A percentile compares a stretch with the other conserved stretches of the same genome.
These are phyloP conservation scores for Nepenthes gracilis DNA, from an alignment of 148 eudicot species.

Conservation along the genomic window DNA sequence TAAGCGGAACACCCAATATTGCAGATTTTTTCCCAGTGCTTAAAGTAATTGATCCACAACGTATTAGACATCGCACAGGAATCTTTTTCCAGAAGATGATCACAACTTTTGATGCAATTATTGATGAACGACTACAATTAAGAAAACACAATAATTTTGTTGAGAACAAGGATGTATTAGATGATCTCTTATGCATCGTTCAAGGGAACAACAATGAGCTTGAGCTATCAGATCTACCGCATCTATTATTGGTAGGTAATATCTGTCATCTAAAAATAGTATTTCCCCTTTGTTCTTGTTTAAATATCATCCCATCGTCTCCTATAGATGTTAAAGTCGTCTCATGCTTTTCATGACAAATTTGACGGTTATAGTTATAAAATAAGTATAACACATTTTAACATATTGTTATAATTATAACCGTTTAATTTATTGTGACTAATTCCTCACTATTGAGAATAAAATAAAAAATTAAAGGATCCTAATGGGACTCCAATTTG, in stretches of 20 bases:
- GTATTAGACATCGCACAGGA: constrained; percentile 16
- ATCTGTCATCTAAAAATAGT: not conserved
- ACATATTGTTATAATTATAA: too few species aligned
- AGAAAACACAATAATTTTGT: not conserved
- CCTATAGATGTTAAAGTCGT: not conserved
- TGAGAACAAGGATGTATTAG: constrained; percentile 26
- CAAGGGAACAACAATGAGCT: constrained; percentile 9
- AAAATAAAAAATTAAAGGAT: too few species aligned
- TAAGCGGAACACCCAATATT: constrained; percentile 35
- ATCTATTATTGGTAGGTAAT: constrained; percentile 16
- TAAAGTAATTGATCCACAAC: constrained; percentile 31
- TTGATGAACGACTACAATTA: constrained; percentile 24
- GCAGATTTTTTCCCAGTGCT: constrained; percentile 48
- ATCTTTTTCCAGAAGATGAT: constrained; percentile 14
- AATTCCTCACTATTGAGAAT: too few species aligned
- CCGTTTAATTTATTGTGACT: too few species aligned
- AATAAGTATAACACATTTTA: too few species aligned
- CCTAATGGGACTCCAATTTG: too few species aligned
- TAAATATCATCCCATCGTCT: not conserved
- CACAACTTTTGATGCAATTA: constrained; percentile 19
- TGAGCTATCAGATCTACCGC: constrained; percentile 7
- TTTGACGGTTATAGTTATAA: too few species aligned
- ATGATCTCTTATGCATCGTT: constrained; percentile 19
- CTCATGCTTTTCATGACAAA: too few species aligned
- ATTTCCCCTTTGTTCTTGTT: not conserved